Percentiles rank a stretch among this genome's conserved stretches.
phyloP scores from a whole-genome alignment of 495 filamentous ascomycete genomes.

The Tetracladium marchalianum region DNA sequence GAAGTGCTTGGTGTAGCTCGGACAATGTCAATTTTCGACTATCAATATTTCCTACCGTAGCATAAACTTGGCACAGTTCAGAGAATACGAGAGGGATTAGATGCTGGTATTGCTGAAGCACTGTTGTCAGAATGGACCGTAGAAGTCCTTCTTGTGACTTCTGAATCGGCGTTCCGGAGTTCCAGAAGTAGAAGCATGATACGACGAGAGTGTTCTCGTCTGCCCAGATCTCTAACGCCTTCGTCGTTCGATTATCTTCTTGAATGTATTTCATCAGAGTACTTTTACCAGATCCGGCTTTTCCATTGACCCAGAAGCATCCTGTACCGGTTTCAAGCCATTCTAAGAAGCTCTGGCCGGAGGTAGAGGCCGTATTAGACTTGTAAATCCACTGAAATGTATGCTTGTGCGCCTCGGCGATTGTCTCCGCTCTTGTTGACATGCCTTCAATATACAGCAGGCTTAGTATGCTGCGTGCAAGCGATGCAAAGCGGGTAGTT shows the following conservation, averaged over 20 bases:
- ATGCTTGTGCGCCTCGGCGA: slow-evolving; percentile 13
- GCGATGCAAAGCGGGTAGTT: too few species aligned
- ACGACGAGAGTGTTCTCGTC: neutral
- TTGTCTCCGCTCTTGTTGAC: too few species aligned
- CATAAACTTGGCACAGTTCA: too few species aligned
- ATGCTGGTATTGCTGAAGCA: too few species aligned
- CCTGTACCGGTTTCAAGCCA: slow-evolving; percentile 23
- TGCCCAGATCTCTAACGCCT: neutral
- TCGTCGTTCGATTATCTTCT: slow-evolving; percentile 26
- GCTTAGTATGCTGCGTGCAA: too few species aligned
- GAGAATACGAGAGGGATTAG: too few species aligned
- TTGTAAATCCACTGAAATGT: slow-evolving; percentile 27
- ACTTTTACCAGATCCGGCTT: slow-evolving; percentile 31
- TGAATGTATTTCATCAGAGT: slow-evolving; percentile 35
- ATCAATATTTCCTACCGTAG: too few species aligned
- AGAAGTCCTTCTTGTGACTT: slow-evolving; percentile 34
- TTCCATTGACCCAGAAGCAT: slow-evolving; percentile 31
- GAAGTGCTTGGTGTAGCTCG: too few species aligned
- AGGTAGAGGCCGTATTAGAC: neutral
- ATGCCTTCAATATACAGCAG: too few species aligned
- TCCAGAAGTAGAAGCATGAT: slow-evolving; percentile 31
- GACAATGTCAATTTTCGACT: too few species aligned
- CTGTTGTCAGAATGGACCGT: slow-evolving; percentile 28
- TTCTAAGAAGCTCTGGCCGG: slow-evolving; percentile 19
- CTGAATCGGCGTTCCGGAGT: slow-evolving; percentile 24